Base-by-base conservation (phyloP, 1,284 basidiomycete genomes). In the Taiwanofungus camphoratus region DNA sequence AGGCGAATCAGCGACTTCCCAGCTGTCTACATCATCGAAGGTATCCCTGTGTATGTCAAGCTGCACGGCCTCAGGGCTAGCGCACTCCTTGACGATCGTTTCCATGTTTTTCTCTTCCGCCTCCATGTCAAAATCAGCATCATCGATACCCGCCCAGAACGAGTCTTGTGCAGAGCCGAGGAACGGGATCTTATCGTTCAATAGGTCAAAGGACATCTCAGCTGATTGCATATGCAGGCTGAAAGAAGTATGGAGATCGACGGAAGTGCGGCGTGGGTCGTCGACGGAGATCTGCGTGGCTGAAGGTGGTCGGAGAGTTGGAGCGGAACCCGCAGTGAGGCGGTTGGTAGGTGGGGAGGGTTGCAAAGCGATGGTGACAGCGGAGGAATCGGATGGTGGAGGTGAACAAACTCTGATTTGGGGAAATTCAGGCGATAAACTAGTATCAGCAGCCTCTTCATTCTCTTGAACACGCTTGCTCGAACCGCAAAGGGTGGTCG, bases 131-230 rank as follows among this genome's bases (percentile, higher is more conserved):
- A 55, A 53, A 18, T 52, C 50, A 15, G 50, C 52, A 12, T 64
- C 59, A 9, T 44, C 42, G 21, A 54, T 36, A 13, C 49, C 58
- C 4, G 50, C 45, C 49, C 56, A 58, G 45, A 65, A 57, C 2
- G 64, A 62, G 37, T 66, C 65, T 8, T 57, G 48, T 3, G 56
- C 65, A 8, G 4, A 8, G 12, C 36, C 36, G 6, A 79, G 66
- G 54, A 82, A 76, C 1, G 77, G 79, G 35, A 82, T 71, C 48
- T 72, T 75, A 59, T 82, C 80, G 52, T 79, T 81, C 44, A 83
- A 53, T 37, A 82, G 54, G 54, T 83, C 78, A 50, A 82, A 82
- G 20, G 75, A 77, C 45, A 70, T 64, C 7, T 80, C 78, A n/a
- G 64, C 64, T 5, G 69, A 73, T 42, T 70, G 67, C 42, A 81